Percentiles rank a stretch among this genome's conserved stretches.
Evolutionary conservation across 2,329 filamentous ascomycete genomes (phyloP).

Genomic region (Fusarium coicis): DNA sequence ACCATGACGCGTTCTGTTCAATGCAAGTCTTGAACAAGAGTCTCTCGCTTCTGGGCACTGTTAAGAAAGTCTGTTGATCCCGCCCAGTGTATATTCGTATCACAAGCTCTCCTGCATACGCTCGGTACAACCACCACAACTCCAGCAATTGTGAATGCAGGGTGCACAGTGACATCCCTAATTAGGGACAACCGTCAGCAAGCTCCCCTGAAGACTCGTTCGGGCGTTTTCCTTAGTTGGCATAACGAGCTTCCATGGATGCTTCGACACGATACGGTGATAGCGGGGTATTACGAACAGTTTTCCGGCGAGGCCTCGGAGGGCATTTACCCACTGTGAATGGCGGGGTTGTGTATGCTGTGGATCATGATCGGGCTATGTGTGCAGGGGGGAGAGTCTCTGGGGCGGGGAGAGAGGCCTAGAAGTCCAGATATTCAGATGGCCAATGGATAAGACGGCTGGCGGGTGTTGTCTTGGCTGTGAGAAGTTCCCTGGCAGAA

Average conservation of each 20-base stretch:
- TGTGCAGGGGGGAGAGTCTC: slow-evolving; percentile 6
- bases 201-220: slow-evolving; percentile 23
- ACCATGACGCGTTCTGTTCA: slow-evolving; percentile 40
- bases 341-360: slow-evolving; percentile 37
- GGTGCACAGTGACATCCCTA: slow-evolving; percentile 23
- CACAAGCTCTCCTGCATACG: slow-evolving; percentile 20
- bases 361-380: slow-evolving; percentile 40
- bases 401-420: slow-evolving; percentile 7
- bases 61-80: slow-evolving; percentile 17
- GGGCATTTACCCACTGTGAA: slow-evolving; percentile 26
- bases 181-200: slow-evolving; percentile 23
- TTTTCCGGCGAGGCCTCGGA: slow-evolving; percentile 26
- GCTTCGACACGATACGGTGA: slow-evolving; percentile 40
- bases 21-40: slow-evolving; percentile 24
- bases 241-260: slow-evolving; percentile 43
- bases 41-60: slow-evolving; percentile 14
- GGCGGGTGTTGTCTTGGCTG: slow-evolving; percentile 6
- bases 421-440: slow-evolving; percentile 2
- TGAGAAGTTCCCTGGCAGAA: slow-evolving; percentile 19
- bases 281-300: slow-evolving; percentile 44
- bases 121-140: slow-evolving; percentile 12
- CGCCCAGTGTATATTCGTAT: slow-evolving; percentile 10
- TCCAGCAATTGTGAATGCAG: slow-evolving; percentile 2
- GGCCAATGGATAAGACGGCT: slow-evolving; percentile 35
- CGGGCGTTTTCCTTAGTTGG: slow-evolving; percentile 41